Percentiles rank a stretch among this genome's conserved stretches.
Evolutionary conservation across 1,284 basidiomycete genomes (phyloP).

Genomic region (Apiotrichum akiyoshidainum): DNA sequence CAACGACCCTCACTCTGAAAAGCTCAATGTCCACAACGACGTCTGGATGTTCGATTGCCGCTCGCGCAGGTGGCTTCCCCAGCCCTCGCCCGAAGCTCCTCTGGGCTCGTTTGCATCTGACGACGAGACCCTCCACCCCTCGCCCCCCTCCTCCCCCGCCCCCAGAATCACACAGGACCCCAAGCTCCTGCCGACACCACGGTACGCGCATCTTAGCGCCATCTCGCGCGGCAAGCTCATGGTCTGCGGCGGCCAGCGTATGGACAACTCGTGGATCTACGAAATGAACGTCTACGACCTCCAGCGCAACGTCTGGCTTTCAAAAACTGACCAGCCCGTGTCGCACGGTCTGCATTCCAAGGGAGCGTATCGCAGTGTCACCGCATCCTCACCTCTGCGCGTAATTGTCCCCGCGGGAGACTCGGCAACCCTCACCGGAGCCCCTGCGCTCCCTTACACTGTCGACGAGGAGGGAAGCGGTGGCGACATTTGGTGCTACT

Average conservation of each 20-base stretch:
- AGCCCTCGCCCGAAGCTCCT: conserved; percentile 26
- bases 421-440: conserved; percentile 13
- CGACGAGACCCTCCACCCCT: conserved; percentile 66
- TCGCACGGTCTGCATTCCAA: conserved; percentile 70
- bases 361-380: conserved; percentile 87
- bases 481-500: conserved; percentile 49
- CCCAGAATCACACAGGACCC: conserved; percentile 30
- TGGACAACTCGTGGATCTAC: conserved; percentile 66
- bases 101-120: conserved; percentile 32
- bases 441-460: conserved; percentile 24
- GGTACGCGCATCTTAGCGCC: conserved; percentile 86
- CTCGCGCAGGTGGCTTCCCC: conserved; percentile 65
- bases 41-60: conserved; percentile 77
- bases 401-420: conserved; percentile 60
- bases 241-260: conserved; percentile 88
- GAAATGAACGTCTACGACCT: conserved; percentile 86
- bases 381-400: conserved; percentile 65
- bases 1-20: conserved; percentile 47
- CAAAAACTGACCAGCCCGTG: conserved; percentile 62
- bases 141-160: conserved; percentile 79
- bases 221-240: conserved; percentile 78
- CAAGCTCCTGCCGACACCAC: conserved; percentile 64
- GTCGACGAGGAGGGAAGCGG: conserved; percentile 41
- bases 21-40: conserved; percentile 73
- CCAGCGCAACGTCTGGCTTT: conserved; percentile 65